Base-by-base conservation (phyloP, 768 basidiomycete species). In the Kwoniella mangroviensis region DNA sequence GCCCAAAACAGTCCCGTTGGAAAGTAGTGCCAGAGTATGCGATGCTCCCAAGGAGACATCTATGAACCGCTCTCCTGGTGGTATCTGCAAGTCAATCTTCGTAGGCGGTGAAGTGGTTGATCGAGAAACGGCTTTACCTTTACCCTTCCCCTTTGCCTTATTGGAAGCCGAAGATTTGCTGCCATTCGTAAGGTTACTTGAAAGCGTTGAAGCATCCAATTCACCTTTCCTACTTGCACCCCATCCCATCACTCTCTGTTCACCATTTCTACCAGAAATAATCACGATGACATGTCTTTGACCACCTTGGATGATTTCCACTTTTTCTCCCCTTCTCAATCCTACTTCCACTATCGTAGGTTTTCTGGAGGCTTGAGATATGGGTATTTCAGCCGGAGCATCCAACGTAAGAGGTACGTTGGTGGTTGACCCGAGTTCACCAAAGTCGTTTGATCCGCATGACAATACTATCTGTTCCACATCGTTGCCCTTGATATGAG, bases 201-300 rank as follows among this genome's bases (percentile, higher is more conserved):
- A 60, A 24, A 60, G 24, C n/a, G 65, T 68, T 34, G 26, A 12
- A 17, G 62, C 43, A 19, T 91, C 92, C 1, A 98, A 87, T 78
- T 98, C 94, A 3, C 93, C 93, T 76, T 95, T 93, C 41, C 95
- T 85, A 15, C 88, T 87, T 2, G 89, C 85, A 5, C 94, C 95
- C 94, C 95, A 98, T 7, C 94, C 94, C 13, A 86, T 74, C 5
- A 90, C 55, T 83, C 72, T 61, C 77, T 82, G 21, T 71, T 66
- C 41, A n/a, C 52, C 63, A 1, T 52, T 76, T 61, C 83, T 78
- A 2, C 65, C 61, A 24, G 74, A 55, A 13, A 79, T 69, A 10
- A 86, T 83, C 4, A 80, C 86, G 45, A 93, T 79, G 68, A 90
- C 87, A 77, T 96, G 92, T 68, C 91, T 89, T 45, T 90, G 90